phyloP scores from a whole-genome alignment of 2,329 filamentous ascomycete species.

The Aspergillus sp. region DNA sequence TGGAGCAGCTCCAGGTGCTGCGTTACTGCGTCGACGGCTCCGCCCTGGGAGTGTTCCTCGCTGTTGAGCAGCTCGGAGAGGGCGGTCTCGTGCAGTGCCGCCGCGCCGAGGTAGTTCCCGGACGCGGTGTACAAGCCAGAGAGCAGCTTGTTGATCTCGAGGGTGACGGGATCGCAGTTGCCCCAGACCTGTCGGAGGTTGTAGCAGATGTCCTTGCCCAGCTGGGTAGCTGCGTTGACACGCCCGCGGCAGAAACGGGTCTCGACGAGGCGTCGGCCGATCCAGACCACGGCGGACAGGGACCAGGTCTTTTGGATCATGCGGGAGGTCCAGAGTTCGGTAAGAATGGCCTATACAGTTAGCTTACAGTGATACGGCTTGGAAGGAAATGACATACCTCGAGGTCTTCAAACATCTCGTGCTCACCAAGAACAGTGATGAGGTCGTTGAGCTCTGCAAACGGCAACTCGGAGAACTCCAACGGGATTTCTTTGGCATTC shows the following conservation, averaged over 20 bases:
- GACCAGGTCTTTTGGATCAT: slow-evolving; percentile 48
- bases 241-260: slow-evolving; percentile 52
- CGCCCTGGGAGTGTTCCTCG: slow-evolving; percentile 20
- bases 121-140: slow-evolving; percentile 50
- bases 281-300: slow-evolving; percentile 48
- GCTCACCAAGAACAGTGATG: slow-evolving; percentile 37
- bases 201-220: slow-evolving; percentile 57
- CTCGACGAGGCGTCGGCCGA: slow-evolving; percentile 54
- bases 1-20: slow-evolving; percentile 33
- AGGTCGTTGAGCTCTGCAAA: slow-evolving; percentile 38
- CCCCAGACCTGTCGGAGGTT: slow-evolving; percentile 56
- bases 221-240: slow-evolving; percentile 44
- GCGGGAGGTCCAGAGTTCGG: slow-evolving; percentile 48
- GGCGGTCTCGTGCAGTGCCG: slow-evolving; percentile 30
- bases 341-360: slow-evolving; percentile 35
- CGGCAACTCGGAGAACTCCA: slow-evolving; percentile 36
- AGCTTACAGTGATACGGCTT: not conserved
- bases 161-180: slow-evolving; percentile 46
- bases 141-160: slow-evolving; percentile 52
- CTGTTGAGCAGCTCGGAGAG: slow-evolving; percentile 31
- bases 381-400: slow-evolving; percentile 24
- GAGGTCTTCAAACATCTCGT: slow-evolving; percentile 38
- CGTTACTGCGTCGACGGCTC: slow-evolving; percentile 24
- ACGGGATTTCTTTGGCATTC: slow-evolving; percentile 27
- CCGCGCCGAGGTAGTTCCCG: slow-evolving; percentile 30